Base-by-base conservation (phyloP, 2,329 filamentous ascomycete genomes). In the Xylaria sp. region DNA sequence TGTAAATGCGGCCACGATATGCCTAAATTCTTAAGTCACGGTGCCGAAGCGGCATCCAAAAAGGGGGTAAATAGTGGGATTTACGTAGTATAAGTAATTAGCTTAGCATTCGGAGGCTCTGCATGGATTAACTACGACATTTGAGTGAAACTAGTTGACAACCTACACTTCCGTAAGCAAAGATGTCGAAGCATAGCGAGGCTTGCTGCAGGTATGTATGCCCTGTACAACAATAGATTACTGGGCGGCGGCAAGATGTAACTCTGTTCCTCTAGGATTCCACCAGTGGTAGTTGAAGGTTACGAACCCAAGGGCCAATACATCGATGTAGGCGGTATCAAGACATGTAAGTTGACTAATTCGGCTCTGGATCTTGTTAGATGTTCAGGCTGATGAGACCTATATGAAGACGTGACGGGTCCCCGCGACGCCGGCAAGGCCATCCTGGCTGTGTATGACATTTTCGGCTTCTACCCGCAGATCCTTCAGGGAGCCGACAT, bases 401-500 rank as follows among this genome's bases (percentile, higher is more conserved):
- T 4, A 4, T 21, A 57, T 44, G 48, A 63, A 79, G 84, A 87
- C 68, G 80, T 84, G 29, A 82, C 81, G 3, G 82, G 84, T 40
- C 81, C 84, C 27, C 72, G 77, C 13, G 78, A 82, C 32, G 81
- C 84, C 37, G 77, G 78, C 54, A 89, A 86, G 80, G 90, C 85
- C 54, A 84, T 92, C 63, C 78, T 92, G 51, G 79, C 85, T 70
- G 84, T 90, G 73, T 89, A 83, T 77, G 90, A 92, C 78, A 89
- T 96, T 66, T 86, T 97, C 73, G 89, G 90, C 76, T 88, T 91
- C 85, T 90, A 87, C 74, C 85, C 87, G 32, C 90, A 92, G 79
- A 89, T 89, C 5, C 66, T 91, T n/a, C 90, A 92, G 78, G 91
- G 90, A 23, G 88, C 88, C 66, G 90, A 92, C 73, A 91, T 87